Percentiles rank a stretch among this genome's conserved stretches.
Conservation (phyloP, 1,284 basidiomycete species). For the Pseudozyma sp. region DNA sequence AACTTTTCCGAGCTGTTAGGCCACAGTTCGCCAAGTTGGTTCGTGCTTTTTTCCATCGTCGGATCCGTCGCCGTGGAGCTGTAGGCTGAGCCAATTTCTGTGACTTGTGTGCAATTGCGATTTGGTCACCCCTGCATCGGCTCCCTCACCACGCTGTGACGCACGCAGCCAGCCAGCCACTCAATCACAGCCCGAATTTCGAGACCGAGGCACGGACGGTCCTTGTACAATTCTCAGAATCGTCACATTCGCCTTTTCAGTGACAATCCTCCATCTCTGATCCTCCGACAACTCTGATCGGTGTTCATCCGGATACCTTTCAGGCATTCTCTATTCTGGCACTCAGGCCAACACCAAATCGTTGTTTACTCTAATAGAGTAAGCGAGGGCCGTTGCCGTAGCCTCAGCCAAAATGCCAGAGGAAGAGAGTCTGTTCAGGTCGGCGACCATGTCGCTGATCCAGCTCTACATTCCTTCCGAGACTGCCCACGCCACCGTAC, state of each 20-base stretch:
- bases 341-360: background rate
- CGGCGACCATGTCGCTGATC: constrained; percentile 85
- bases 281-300: background rate
- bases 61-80: constrained; percentile 19
- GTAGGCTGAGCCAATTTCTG: background rate
- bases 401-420: constrained; percentile 40
- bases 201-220: background rate
- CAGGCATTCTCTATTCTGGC: background rate
- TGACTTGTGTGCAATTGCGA: too few species aligned
- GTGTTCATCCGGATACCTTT: background rate
- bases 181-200: background rate
- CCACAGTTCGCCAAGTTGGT: background rate
- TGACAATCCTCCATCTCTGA: background rate
- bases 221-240: too few species aligned
- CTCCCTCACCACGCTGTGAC: constrained; percentile 10
- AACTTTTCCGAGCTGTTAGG: constrained; percentile 16
- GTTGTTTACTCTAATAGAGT: constrained; percentile 1
- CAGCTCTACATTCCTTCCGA: constrained; percentile 98
- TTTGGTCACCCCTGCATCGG: background rate
- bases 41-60: constrained; percentile 13
- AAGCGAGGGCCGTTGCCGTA: constrained; percentile 11
- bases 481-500: constrained; percentile 94
- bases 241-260: too few species aligned
- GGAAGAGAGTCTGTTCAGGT: constrained; percentile 66
- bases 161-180: constrained; percentile 4